Evolutionary conservation across 345 rosid species (phyloP), one percentile per base, ranked within the genome.

Genomic region (Tarenaya hassleriana): DNA sequence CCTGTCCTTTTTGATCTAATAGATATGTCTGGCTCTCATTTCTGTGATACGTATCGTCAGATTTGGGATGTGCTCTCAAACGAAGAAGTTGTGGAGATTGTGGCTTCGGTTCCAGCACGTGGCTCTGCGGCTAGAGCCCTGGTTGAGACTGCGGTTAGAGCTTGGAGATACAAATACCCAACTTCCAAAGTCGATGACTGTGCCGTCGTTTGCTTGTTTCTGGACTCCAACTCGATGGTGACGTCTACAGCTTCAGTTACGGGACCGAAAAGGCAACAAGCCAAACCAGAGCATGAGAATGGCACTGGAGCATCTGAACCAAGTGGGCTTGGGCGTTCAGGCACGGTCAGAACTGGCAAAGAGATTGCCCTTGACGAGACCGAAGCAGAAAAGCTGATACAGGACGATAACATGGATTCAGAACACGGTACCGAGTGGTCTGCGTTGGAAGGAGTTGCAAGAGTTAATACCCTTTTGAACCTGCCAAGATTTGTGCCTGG

Each of bases 1-100:
- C 18, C 10, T 40, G 46, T 17, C 34, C 60, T 37, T 27, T 16
- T 10, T 32, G 34, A 13, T 15, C 37, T 20, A 19, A 4, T 42
- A 34, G 39, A 32, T 41, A 1, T 12, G 7, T 4, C n/a, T n/a
- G n/a, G n/a, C n/a, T n/a, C n/a, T n/a, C n/a, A n/a, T n/a, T n/a
- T n/a, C n/a, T n/a, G n/a, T n/a, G n/a, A n/a, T n/a, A n/a, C n/a
- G n/a, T n/a, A n/a, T n/a, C n/a, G n/a, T 24, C 29, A 91, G 96
- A 75, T 91, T 19, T 92, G 99, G 99, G 99, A 88, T 75, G 97
- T 92, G 54, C 88, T 92, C 35, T 69, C 99, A 16, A 92, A 88
- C 45, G 63, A 80, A 62, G 97, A 88, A 60, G 99, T 80, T 48
- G 90, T 92, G 12, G 83, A 76, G 50, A 83, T 84, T 48, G 74